Conservation (phyloP, 805 yeast genomes). For the Komagataella ulmi region DNA sequence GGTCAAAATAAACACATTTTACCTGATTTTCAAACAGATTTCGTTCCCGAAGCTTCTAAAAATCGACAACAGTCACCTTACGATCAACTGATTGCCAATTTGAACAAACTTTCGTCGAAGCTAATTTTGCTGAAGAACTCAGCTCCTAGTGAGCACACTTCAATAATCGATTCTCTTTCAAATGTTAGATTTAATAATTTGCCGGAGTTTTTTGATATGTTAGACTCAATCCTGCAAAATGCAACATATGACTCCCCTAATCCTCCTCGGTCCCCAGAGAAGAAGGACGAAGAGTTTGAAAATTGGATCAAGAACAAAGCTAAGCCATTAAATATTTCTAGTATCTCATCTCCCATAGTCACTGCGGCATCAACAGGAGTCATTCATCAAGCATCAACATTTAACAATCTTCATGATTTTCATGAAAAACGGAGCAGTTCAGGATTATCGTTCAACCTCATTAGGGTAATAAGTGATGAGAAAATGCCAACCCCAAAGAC, state of each 20-base stretch:
- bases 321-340: neutral
- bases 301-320: neutral
- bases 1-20: neutral
- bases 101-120: neutral
- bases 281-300: neutral
- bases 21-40: neutral
- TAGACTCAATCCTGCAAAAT: neutral
- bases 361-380: neutral
- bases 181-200: neutral
- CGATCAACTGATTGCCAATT: constrained; percentile 1
- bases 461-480: neutral
- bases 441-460: neutral
- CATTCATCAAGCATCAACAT: neutral
- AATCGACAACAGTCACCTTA: neutral
- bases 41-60: neutral
- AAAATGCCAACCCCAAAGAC: neutral
- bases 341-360: neutral
- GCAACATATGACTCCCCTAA: neutral
- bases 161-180: neutral
- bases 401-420: neutral
- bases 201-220: neutral
- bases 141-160: neutral
- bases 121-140: neutral
- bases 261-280: neutral
- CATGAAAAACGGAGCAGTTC: neutral